Conservation (phyloP, 371 early-diverging fungal species). For the Mortierella sp. region DNA sequence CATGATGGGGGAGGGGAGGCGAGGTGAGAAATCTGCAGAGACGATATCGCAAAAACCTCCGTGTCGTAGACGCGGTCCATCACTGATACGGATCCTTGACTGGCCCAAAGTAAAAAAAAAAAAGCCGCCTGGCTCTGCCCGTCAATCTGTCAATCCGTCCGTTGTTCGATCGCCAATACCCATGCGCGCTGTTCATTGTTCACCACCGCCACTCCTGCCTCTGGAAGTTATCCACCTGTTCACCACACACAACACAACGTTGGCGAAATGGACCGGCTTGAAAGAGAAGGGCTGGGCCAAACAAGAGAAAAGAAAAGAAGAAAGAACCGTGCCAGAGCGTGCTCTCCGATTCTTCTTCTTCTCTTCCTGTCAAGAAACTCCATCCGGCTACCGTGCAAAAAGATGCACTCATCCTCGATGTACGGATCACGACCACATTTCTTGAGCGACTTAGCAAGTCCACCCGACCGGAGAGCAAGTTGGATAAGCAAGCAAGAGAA, state of each 20-base stretch:
- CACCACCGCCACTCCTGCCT: too few relatives aligned
- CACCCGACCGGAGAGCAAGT: conserved; percentile 3
- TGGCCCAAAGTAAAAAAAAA: background rate
- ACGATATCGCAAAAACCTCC: background rate
- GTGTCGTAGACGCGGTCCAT: background rate
- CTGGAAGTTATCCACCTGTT: too few relatives aligned
- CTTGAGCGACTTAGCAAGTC: background rate
- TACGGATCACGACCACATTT: background rate
- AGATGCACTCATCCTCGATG: background rate
- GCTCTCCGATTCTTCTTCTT: background rate
- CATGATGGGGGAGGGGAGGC: background rate
- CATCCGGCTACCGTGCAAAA: background rate
- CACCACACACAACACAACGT: too few relatives aligned
- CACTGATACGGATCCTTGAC: background rate
- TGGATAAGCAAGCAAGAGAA: too few relatives aligned
- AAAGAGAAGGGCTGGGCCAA: background rate
- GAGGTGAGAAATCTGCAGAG: conserved; percentile 12
- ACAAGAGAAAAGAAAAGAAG: too few relatives aligned
- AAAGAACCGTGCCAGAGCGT: too few relatives aligned
- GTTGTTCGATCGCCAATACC: background rate
- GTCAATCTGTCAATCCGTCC: conserved; percentile 1
- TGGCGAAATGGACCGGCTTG: too few relatives aligned
- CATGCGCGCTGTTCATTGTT: background rate
- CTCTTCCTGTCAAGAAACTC: background rate
- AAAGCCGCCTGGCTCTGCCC: background rate